phyloP scores from a whole-genome alignment of 1,284 basidiomycete genomes.

The Thelephora terrestris region DNA sequence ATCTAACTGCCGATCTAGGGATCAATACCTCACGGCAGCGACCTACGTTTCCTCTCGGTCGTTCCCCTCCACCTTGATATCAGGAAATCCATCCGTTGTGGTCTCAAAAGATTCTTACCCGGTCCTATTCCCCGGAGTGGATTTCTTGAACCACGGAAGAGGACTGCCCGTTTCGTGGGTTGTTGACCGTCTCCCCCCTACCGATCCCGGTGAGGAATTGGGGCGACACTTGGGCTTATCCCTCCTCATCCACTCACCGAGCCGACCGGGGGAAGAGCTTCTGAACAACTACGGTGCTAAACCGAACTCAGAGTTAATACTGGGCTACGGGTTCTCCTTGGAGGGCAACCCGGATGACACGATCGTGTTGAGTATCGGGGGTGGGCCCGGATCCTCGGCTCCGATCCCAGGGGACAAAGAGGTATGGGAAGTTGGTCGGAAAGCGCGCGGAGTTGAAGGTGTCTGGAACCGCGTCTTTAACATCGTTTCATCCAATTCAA shows the following conservation, averaged over 20 bases:
- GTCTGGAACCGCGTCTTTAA: conserved; percentile 49
- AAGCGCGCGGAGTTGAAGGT: conserved; percentile 42
- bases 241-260: conserved; percentile 36
- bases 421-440: conserved; percentile 54
- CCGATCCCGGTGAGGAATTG: conserved; percentile 5
- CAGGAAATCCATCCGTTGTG: conserved; percentile 40
- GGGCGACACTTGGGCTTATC: conserved; percentile 16
- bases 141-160: conserved; percentile 74
- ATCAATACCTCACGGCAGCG: conserved; percentile 55
- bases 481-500: conserved; percentile 26
- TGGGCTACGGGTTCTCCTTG: conserved; percentile 83
- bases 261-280: conserved; percentile 45
- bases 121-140: conserved; percentile 77
- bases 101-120: conserved; percentile 50
- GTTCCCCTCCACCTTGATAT: conserved; percentile 77
- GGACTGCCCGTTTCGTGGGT: conserved; percentile 73
- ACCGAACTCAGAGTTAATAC: conserved; percentile 77
- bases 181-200: conserved; percentile 19
- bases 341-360: conserved; percentile 74
- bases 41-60: conserved; percentile 81
- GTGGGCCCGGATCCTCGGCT: conserved; percentile 16
- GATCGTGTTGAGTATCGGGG: conserved; percentile 68
- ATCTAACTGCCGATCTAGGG: conserved; percentile 36
- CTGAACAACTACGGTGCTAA: conserved; percentile 86
- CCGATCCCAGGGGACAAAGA: conserved; percentile 18